Conservation (phyloP, 148 eudicot genomes). For the Rhododendron ferrugineum region DNA sequence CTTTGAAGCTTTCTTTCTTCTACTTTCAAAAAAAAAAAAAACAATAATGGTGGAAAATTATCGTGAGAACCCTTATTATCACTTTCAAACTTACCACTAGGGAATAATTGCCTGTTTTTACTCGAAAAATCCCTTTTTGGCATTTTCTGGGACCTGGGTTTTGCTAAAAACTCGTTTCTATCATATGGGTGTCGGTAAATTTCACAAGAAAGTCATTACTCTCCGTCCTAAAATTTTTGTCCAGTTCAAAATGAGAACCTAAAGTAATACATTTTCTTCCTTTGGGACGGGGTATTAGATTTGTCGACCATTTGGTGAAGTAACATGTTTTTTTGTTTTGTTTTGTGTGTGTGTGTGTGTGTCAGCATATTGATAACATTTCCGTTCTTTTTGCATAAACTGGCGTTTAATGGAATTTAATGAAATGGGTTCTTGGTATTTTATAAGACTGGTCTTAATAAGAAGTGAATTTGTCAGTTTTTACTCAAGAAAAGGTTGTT, state of each 20-base stretch:
- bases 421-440: constrained; percentile 2
- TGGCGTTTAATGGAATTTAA: background rate
- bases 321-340: background rate
- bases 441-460: background rate
- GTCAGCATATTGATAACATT: background rate
- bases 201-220: background rate
- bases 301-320: background rate
- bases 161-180: background rate
- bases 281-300: background rate
- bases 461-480: background rate
- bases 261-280: no score
- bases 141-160: constrained; percentile 4
- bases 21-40: background rate
- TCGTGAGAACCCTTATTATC: background rate
- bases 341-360: background rate
- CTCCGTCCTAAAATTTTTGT: no score
- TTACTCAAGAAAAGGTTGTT: background rate
- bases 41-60: background rate
- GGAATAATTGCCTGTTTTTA: background rate
- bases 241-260: no score
- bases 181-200: background rate
- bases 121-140: background rate
- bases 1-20: background rate
- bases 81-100: background rate
- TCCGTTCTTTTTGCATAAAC: background rate